A percentile compares a stretch with the other conserved stretches of the same genome.
Evolutionary conservation across 1,284 basidiomycete species (phyloP).

Genomic region (Microbotryum scabiosae): DNA sequence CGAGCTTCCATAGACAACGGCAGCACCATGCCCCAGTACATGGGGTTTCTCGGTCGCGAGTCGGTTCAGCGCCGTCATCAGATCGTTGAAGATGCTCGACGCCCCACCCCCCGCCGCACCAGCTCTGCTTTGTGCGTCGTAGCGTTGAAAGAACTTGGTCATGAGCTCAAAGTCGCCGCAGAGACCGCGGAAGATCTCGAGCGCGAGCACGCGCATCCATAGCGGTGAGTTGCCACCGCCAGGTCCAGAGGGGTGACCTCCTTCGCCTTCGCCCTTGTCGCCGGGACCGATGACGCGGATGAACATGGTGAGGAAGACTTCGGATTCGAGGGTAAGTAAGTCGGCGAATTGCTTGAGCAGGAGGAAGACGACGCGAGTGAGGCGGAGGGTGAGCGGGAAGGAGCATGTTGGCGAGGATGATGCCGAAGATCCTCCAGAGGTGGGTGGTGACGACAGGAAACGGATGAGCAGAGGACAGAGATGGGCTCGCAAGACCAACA

Average conservation of each 20-base stretch:
- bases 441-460: constrained; percentile 59
- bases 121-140: constrained; percentile 49
- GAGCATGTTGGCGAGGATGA: constrained; percentile 49
- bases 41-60: constrained; percentile 78
- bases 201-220: constrained; percentile 82
- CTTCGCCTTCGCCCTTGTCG: constrained; percentile 46
- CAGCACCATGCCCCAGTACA: constrained; percentile 61
- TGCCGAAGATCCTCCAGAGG: constrained; percentile 57
- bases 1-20: constrained; percentile 41
- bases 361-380: constrained; percentile 85
- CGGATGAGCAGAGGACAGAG: constrained; percentile 76
- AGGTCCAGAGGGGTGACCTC: constrained; percentile 30
- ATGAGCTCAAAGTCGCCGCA: constrained; percentile 76
- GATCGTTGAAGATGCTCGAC: constrained; percentile 62
- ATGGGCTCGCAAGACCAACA: constrained; percentile 74
- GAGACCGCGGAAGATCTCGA: constrained; percentile 83
- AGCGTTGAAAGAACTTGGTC: constrained; percentile 68
- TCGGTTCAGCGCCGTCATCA: constrained; percentile 71
- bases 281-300: constrained; percentile 63
- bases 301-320: constrained; percentile 73
- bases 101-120: not conserved
- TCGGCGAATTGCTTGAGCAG: constrained; percentile 82
- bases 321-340: constrained; percentile 68
- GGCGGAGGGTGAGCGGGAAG: constrained; percentile 81
- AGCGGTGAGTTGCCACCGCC: constrained; percentile 43